Evolutionary conservation across 192 early-diverging fungal genomes (phyloP), one percentile per base, ranked within the genome.

Genomic region (Coemansia sp.): DNA sequence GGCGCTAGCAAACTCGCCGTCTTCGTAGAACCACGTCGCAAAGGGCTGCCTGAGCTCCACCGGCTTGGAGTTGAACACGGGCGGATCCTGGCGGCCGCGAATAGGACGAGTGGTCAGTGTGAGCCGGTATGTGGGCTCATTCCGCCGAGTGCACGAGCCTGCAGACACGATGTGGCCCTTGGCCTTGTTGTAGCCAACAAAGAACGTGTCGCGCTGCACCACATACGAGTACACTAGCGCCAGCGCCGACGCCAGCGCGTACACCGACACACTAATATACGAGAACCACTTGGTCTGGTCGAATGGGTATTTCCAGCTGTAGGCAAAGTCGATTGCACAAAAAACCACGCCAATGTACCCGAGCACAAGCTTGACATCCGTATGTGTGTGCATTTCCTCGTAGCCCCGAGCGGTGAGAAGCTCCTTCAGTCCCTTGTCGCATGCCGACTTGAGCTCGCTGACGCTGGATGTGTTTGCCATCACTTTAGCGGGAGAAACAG

Each of bases 301-400:
- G 61, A 92, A 91, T 30, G 86, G 84, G 35, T 85, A 84, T 61
- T 87, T 87, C 76, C 87, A 89, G 67, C 86, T 89, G 70, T 91
- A 89, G 59, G 82, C 85, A 66, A 87, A 87, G 58, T 87, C 89
- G 59, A 80, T 86, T 18, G 84, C 91, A 55, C 93, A 92, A 78
- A 93, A 90, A 1, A 85, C 59, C 61, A 88, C 87, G 3, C 91
- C 86, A 15, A 88, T 45, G 74, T 92, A 96, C 30, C 95, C 95
- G 13, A 96, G 80, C 12, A 90, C 60, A 3, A 96, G 88, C 70
- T 92, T 92, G 61, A 87, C 84, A 71, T 96, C 92, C 5, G 89
- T 89, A 72, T 95, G 95, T 24, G 80, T 87, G 75, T 94, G 88
- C 75, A 86, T 87, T 79, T 96, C 86, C 55, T 74, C 77, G 78